phyloP scores from a whole-genome alignment of 129 eudicot genomes.

The Pittosporum tobira region DNA sequence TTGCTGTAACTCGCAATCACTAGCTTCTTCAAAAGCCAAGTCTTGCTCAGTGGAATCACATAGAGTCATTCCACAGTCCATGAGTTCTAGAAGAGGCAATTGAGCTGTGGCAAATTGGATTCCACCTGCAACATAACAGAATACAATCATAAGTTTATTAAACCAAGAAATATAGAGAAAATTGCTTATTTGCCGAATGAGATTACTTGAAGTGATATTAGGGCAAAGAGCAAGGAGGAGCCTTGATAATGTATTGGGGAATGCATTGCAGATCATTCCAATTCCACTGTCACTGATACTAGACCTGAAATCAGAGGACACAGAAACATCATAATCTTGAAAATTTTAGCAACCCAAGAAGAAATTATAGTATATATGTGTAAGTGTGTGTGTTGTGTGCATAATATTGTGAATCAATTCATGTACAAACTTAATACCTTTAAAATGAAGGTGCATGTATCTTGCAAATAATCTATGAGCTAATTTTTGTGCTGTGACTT shows the following conservation, averaged over 20 bases:
- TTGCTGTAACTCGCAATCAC: conserved; percentile 24
- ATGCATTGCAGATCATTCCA: conserved; percentile 94
- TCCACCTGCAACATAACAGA: conserved; percentile 50
- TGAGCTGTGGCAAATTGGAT: conserved; percentile 97
- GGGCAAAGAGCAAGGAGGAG: conserved; percentile 90
- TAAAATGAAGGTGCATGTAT: background rate
- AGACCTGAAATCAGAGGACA: conserved; percentile 49
- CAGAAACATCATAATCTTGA: conserved; percentile 4
- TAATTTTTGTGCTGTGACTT: background rate
- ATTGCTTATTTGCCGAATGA: background rate
- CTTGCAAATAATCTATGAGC: background rate
- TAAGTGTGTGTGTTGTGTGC: too few species aligned
- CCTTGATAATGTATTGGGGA: conserved; percentile 62
- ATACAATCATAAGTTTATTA: conserved; percentile 2
- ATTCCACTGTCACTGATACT: conserved; percentile 95
- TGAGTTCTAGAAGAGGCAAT: conserved; percentile 77
- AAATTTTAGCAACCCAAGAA: too few species aligned
- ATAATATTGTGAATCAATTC: background rate
- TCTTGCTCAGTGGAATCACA: conserved; percentile 45
- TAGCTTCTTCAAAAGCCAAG: conserved; percentile 23
- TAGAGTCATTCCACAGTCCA: conserved; percentile 98
- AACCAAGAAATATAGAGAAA: background rate
- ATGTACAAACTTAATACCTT: background rate
- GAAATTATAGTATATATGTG: too few species aligned
- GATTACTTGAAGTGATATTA: conserved; percentile 87